These are phyloP conservation scores for Psilocybe tampanensis DNA, from an alignment of 768 basidiomycete species.

Conservation along the genomic window DNA sequence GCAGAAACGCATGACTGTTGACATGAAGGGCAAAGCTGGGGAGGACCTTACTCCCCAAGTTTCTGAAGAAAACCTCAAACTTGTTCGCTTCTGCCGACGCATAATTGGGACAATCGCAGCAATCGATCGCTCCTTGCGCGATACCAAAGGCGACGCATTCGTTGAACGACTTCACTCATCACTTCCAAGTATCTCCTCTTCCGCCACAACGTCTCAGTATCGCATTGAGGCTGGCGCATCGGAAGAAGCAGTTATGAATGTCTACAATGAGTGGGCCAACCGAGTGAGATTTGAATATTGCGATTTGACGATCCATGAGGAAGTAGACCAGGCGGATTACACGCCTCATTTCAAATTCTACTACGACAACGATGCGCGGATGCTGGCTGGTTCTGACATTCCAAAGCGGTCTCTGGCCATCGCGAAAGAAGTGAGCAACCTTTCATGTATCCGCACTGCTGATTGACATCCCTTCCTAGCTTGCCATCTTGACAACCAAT, in stretches of 20 bases:
- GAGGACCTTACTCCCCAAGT: slow-evolving; percentile 43
- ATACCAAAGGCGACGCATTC: slow-evolving; percentile 89
- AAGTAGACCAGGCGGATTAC: slow-evolving; percentile 45
- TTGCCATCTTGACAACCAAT: slow-evolving; percentile 92
- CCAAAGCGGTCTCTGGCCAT: slow-evolving; percentile 93
- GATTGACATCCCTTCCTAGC: slow-evolving; percentile 41
- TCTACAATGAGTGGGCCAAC: slow-evolving; percentile 86
- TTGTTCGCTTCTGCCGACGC: slow-evolving; percentile 82
- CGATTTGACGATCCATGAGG: slow-evolving; percentile 60
- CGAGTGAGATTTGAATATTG: slow-evolving; percentile 88
- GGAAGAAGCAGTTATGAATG: slow-evolving; percentile 67
- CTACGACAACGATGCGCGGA: slow-evolving; percentile 81
- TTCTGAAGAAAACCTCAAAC: slow-evolving; percentile 76
- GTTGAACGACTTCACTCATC: slow-evolving; percentile 75
- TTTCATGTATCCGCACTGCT: background rate
- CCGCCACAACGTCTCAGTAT: slow-evolving; percentile 35
- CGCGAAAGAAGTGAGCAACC: slow-evolving; percentile 72
- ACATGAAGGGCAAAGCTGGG: slow-evolving; percentile 67
- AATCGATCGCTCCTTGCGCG: slow-evolving; percentile 85
- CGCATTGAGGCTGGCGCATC: slow-evolving; percentile 56
- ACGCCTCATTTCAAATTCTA: slow-evolving; percentile 80
- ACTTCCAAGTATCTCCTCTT: slow-evolving; percentile 70
- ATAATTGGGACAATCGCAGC: slow-evolving; percentile 81
- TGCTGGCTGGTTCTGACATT: slow-evolving; percentile 83
- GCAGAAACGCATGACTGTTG: slow-evolving; percentile 81